These are phyloP conservation scores for Aleurites moluccanus DNA, from an alignment of 441 rosid genomes.

Conservation along the genomic window DNA sequence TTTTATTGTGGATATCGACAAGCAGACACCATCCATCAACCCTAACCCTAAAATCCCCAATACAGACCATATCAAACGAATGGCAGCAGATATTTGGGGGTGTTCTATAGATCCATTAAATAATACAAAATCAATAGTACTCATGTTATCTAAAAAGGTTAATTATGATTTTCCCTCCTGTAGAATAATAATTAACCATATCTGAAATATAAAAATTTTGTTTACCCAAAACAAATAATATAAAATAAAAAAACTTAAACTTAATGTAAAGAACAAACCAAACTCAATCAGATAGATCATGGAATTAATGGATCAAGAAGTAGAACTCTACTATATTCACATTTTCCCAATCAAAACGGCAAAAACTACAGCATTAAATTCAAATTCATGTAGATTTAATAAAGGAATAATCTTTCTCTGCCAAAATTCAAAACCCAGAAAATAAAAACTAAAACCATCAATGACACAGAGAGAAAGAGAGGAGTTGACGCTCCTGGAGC, in stretches of 20 bases:
- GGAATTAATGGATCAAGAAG: not conserved
- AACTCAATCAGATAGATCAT: not conserved
- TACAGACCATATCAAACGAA: not conserved
- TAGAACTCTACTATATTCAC: not conserved
- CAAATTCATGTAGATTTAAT: not conserved
- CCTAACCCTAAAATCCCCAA: not conserved
- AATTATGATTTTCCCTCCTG: too few relatives aligned
- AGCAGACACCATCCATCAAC: constrained; percentile 4
- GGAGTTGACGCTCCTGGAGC: not conserved
- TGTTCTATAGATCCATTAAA: not conserved
- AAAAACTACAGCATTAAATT: not conserved
- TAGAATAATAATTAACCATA: too few relatives aligned
- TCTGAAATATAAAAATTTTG: too few relatives aligned
- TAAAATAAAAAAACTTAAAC: not conserved
- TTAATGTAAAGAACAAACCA: not conserved
- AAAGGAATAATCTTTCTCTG: not conserved
- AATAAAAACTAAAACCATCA: not conserved
- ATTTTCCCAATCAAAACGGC: not conserved
- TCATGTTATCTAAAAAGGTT: too few relatives aligned
- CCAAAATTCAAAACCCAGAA: not conserved
- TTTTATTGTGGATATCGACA: not conserved
- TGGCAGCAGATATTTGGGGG: not conserved
- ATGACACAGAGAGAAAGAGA: not conserved
- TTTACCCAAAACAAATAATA: not conserved
- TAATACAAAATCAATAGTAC: not conserved